A percentile compares a stretch with the other conserved stretches of the same genome.
phyloP scores from a whole-genome alignment of 495 filamentous ascomycete genomes.

The Letharia lupina region DNA sequence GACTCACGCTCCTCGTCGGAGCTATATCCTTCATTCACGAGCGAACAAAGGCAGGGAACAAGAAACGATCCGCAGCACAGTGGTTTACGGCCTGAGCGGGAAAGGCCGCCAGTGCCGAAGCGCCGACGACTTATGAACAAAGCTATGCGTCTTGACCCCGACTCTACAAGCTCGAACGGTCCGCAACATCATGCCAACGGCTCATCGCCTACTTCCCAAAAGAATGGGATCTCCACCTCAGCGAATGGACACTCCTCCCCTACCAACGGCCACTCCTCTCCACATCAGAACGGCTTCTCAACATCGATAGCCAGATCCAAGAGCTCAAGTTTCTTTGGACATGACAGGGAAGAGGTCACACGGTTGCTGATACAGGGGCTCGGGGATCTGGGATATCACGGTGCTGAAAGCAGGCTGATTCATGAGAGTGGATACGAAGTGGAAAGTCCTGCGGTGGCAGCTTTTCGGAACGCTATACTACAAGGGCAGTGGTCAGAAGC shows the following conservation, averaged over 20 bases:
- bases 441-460: constrained; percentile 74
- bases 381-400: constrained; percentile 74
- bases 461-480: constrained; percentile 74
- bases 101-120: constrained; percentile 41
- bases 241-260: constrained; percentile 44
- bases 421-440: constrained; percentile 82
- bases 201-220: constrained; percentile 30
- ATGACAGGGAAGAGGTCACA: constrained; percentile 89
- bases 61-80: constrained; percentile 5
- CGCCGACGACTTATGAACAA: constrained; percentile 49
- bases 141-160: constrained; percentile 53
- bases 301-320: constrained; percentile 29
- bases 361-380: constrained; percentile 87
- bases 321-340: constrained; percentile 54
- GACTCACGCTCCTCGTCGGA: not conserved
- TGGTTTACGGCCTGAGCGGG: constrained; percentile 6
- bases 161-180: constrained; percentile 41
- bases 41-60: not conserved
- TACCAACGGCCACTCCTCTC: constrained; percentile 34
- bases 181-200: constrained; percentile 44
- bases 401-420: constrained; percentile 62
- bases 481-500: constrained; percentile 78
- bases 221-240: constrained; percentile 36
- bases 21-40: not conserved
- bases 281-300: constrained; percentile 41